Percentiles rank a stretch among this genome's conserved stretches.
Evolutionary conservation across 2,329 filamentous ascomycete genomes (phyloP).

Genomic region (Microsporum ferrugineum): DNA sequence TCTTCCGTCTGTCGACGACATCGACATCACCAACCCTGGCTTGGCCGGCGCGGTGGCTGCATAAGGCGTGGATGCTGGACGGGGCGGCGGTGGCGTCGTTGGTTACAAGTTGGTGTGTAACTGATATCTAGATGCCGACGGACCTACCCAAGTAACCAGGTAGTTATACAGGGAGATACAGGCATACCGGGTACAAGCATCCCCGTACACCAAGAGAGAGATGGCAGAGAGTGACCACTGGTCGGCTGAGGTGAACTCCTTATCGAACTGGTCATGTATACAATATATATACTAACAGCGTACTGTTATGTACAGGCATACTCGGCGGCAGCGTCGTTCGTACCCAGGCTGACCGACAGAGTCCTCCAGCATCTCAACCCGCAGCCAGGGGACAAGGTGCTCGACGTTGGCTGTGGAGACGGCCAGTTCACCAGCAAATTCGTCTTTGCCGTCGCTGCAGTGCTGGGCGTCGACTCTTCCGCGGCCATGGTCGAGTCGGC

Average conservation of each 20-base stretch:
- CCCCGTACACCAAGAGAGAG: neutral
- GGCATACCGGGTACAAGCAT: neutral
- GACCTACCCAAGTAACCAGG: no score
- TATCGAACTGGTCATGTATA: neutral
- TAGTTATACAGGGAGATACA: neutral
- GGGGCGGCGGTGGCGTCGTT: no score
- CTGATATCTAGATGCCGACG: no score
- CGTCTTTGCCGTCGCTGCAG: conserved; percentile 37
- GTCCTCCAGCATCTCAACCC: conserved; percentile 49
- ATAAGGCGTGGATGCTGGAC: no score
- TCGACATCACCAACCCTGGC: no score
- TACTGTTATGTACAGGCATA: conserved; percentile 39
- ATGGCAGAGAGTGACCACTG: conserved; percentile 25
- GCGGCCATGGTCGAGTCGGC: conserved; percentile 48
- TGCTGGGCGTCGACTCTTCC: conserved; percentile 51
- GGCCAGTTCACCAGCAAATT: conserved; percentile 49
- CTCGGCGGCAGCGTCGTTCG: conserved; percentile 51
- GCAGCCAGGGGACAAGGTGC: conserved; percentile 45
- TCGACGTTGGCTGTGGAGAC: conserved; percentile 56
- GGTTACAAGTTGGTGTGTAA: no score
- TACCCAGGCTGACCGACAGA: conserved; percentile 50
- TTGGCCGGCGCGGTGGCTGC: no score
- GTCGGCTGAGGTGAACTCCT: conserved; percentile 26
- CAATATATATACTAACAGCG: neutral
- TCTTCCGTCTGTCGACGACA: no score